Conservation (phyloP, 2,329 filamentous ascomycete genomes). For the Geoglossum cookeanum region DNA sequence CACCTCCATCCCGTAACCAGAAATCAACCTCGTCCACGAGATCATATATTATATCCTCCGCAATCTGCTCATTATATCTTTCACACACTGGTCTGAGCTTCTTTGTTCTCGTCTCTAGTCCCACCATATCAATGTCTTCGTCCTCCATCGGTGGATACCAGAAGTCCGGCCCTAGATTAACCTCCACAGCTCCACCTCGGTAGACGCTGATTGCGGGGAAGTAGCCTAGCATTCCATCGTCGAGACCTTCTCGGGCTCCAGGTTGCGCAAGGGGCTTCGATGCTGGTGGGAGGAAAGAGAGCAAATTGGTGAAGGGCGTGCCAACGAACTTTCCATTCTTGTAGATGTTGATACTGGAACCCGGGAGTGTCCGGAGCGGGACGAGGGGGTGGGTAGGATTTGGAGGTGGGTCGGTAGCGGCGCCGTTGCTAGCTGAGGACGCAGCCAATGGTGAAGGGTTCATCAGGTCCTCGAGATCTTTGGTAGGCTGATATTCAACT, state of each 20-base stretch:
- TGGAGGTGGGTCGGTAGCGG: conserved; percentile 36
- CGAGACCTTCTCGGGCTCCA: conserved; percentile 67
- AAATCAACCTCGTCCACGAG: conserved; percentile 89
- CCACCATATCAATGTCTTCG: conserved; percentile 21
- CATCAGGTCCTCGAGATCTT: conserved; percentile 72
- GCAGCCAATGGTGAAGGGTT: conserved; percentile 40
- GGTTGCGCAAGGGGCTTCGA: conserved; percentile 50
- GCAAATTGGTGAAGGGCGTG: conserved; percentile 68
- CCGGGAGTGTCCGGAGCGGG: conserved; percentile 68
- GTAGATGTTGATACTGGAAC: conserved; percentile 73
- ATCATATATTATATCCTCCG: conserved; percentile 84
- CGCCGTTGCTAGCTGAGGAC: conserved; percentile 21
- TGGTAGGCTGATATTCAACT: conserved; percentile 71
- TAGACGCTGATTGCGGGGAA: conserved; percentile 89
- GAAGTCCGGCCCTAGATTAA: conserved; percentile 88
- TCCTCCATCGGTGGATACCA: conserved; percentile 61
- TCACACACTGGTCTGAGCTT: conserved; percentile 45
- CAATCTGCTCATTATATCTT: conserved; percentile 81
- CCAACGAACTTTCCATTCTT: conserved; percentile 82
- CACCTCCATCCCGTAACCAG: conserved; percentile 44
- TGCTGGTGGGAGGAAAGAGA: conserved; percentile 81
- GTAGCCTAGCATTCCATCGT: conserved; percentile 90
- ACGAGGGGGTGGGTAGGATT: conserved; percentile 54
- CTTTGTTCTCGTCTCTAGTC: conserved; percentile 8
- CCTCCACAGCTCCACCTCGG: conserved; percentile 72